Base-by-base conservation (phyloP, 495 filamentous ascomycete species). In the Xylaria intraflava region DNA sequence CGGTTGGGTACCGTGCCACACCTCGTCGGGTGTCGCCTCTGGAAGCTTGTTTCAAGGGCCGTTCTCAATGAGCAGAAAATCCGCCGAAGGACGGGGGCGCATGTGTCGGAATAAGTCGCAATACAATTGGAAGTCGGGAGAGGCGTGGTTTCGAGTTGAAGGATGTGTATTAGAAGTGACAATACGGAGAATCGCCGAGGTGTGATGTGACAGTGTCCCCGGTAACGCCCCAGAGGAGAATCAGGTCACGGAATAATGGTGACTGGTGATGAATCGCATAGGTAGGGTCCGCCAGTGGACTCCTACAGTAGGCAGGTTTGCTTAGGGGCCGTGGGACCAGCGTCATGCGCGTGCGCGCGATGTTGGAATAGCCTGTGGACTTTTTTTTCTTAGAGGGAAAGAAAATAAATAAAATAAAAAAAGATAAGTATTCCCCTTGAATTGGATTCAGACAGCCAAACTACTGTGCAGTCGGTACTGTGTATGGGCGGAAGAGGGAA, bases 1-100 rank as follows among this genome's bases (percentile, higher is more conserved):
- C 33, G 31, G 39, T 52, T 33, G 50, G 49, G 36, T 26, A 46
- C 39, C 46, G 14, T 50, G 48, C 53, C 55, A 47, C 33, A 53
- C 36, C 55, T 49, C n/a, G 55, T 53, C 31, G 31, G 39, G 12
- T 12, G 17, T 46, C n/a, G 27, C 49, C 49, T 42, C 49, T 50
- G 56, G 45, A 30, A 50, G 45, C 22, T 33, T 56, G 57, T 56
- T 60, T 60, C 57, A 56, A 60, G 43, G 36, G 46, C 47, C 44
- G 51, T 60, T 46, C 46, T 55, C 57, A 60, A 56, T 56, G 53
- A 40, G 36, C 19, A 46, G 40, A 39, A 30, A 23, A 17, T 27
- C 39, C 20, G n/a, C 24, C n/a, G 45, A 49, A 35, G 27, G 36
- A 26, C 35, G 45, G 49, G 17, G 20, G 45, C 52, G 38, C 52